Evolutionary conservation across 83 land plant genomes (phyloP), one percentile per base, ranked within the genome.

Genomic region (Picea abies): DNA sequence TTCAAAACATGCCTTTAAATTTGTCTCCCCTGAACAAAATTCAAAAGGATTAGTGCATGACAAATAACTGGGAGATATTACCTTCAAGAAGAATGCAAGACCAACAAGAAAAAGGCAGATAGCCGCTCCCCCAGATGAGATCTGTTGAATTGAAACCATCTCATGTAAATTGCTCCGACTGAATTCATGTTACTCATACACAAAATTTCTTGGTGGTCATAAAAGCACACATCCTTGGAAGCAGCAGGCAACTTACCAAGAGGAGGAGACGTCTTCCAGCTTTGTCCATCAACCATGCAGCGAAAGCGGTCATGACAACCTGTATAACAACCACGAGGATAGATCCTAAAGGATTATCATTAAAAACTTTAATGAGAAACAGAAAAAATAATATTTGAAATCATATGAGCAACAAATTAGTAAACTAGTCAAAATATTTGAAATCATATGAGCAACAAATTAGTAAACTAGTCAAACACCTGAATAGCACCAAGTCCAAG

Each of bases 241-340:
- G 60, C 60, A 56, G 60, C 60, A 14, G 15, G 26, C 23, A n/a
- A 82, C 91, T 80, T 80, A 96, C 99, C 83, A 91, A 85, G 35
- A 97, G 95, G 61, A 97, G 92, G 52, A 97, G 77, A 68, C 99
- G 86, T 52, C 99, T 91, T 10, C 99, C 99, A 78, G 98, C 93
- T 91, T 85, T 95, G 80, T 97, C 99, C 87, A 95, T 86, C 84
- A 97, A 82, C 88, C 93, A 92, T 32, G 98, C 90, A 41, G 92
- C 86, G 52, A 93, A 91, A 15, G 84, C 93, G 75, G 99, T 95
- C 72, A 94, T 94, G 81, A 94, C 70, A 23, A 97, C 98, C 99
- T 97, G 78, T 25, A 81, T 16, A 41, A 82, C 80, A 78, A 19
- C 11, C 60, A 56, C 12, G 15, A 56, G 14, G 60, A 56, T 56